A percentile compares a stretch with the other conserved stretches of the same genome.
Evolutionary conservation across 2,329 filamentous ascomycete genomes (phyloP).

Genomic region (Daldinia sp.): DNA sequence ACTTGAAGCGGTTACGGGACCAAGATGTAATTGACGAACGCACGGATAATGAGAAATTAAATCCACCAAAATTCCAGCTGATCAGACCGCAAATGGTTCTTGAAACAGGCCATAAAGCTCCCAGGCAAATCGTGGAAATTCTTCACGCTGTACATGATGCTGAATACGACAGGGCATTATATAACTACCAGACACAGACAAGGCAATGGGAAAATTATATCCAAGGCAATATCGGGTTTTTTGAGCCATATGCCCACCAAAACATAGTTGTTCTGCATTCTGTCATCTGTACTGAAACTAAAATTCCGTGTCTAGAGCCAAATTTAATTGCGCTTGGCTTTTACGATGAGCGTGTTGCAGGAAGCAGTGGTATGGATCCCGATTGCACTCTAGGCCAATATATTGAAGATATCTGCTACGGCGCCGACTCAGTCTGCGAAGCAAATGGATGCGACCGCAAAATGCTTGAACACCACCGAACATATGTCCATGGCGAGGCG

Average conservation of each 20-base stretch:
- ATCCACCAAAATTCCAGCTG: conserved; percentile 80
- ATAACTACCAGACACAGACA: conserved; percentile 94
- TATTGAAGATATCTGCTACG: conserved; percentile 85
- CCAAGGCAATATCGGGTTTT: conserved; percentile 85
- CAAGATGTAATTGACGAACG: conserved; percentile 70
- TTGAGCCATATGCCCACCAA: conserved; percentile 94
- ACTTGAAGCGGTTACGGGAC: conserved; percentile 83
- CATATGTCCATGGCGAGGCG: conserved; percentile 96
- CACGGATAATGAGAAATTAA: conserved; percentile 66
- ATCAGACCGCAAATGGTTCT: conserved; percentile 97
- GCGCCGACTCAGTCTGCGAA: conserved; percentile 78
- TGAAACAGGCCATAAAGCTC: conserved; percentile 78
- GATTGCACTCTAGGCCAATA: conserved; percentile 96
- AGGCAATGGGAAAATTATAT: conserved; percentile 97
- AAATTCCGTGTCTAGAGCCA: conserved; percentile 91
- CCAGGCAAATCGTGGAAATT: conserved; percentile 89
- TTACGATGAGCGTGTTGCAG: conserved; percentile 85
- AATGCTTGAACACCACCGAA: conserved; percentile 92
- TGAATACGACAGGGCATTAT: conserved; percentile 93
- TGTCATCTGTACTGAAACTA: conserved; percentile 90
- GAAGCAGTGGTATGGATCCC: conserved; percentile 71
- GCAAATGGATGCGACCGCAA: conserved; percentile 86
- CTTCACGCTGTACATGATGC: conserved; percentile 94
- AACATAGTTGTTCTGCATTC: conserved; percentile 96
- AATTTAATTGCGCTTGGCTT: conserved; percentile 90